Evolutionary conservation across 1,139 yeast species (phyloP).

Genomic region (Magnusiomyces suaveolens): DNA sequence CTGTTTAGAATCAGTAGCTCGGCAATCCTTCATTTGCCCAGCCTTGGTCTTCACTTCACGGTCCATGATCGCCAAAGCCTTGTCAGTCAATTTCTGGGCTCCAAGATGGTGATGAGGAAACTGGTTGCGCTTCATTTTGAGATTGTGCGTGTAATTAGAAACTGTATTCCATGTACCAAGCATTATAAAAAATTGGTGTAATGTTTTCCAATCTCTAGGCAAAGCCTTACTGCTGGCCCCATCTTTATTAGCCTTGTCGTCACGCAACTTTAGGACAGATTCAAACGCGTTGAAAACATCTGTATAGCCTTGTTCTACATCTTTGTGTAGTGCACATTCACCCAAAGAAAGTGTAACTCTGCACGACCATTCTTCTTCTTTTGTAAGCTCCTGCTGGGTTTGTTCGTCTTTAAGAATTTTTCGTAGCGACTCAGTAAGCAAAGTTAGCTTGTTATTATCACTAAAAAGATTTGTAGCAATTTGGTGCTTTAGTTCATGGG

Average conservation of each 20-base stretch:
- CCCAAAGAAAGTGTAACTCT: conserved; percentile 20
- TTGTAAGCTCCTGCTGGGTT: conserved; percentile 21
- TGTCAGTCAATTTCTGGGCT: conserved; percentile 11
- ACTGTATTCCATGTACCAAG: conserved; percentile 27
- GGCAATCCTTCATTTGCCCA: conserved; percentile 16
- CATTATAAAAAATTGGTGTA: conserved; percentile 26
- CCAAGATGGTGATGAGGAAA: conserved; percentile 11
- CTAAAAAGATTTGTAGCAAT: conserved; percentile 19
- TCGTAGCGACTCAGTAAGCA: conserved; percentile 7
- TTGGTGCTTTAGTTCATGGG: conserved; percentile 20
- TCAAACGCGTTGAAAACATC: conserved; percentile 11
- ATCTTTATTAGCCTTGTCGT: conserved; percentile 16
- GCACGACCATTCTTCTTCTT: conserved; percentile 33
- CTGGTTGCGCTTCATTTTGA: conserved; percentile 18
- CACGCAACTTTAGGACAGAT: conserved; percentile 18
- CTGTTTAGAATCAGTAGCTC: conserved; percentile 13
- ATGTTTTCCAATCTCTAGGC: not conserved
- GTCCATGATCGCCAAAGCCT: conserved; percentile 10
- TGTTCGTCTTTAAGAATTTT: not conserved
- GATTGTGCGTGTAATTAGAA: conserved; percentile 17
- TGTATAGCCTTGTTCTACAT: conserved; percentile 13
- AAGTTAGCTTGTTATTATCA: conserved; percentile 16
- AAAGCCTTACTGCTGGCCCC: not conserved
- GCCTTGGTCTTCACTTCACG: conserved; percentile 17
- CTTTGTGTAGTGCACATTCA: conserved; percentile 15